A percentile compares a stretch with the other conserved stretches of the same genome.
These are phyloP conservation scores for Ascocoryne sarcoides DNA, from an alignment of 2,329 filamentous ascomycete genomes.

Conservation along the genomic window DNA sequence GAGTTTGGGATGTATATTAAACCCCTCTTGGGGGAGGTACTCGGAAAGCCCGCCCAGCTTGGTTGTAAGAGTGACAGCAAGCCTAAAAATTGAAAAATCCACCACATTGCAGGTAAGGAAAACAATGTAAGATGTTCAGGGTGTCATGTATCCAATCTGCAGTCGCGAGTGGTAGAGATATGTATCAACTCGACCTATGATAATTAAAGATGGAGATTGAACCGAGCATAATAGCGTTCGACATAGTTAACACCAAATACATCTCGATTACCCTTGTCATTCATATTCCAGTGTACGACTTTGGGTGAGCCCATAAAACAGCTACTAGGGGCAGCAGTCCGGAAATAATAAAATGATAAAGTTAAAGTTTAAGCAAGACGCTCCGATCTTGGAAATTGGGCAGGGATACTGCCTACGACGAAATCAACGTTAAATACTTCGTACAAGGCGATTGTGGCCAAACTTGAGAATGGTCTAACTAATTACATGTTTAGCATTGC, in stretches of 20 bases:
- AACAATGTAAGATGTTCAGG: not conserved
- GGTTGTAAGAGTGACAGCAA: not conserved
- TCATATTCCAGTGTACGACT: not conserved
- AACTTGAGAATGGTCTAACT: not conserved
- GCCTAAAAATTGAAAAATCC: not conserved
- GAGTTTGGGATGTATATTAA: slow-evolving; percentile 52
- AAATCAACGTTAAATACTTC: no score
- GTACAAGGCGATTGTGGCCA: not conserved
- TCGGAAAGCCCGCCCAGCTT: not conserved
- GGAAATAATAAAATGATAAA: not conserved
- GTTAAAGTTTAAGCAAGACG: not conserved
- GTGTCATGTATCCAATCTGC: not conserved
- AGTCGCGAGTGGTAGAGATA: not conserved
- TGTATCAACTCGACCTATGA: not conserved
- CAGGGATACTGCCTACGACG: not conserved
- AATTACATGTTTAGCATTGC: not conserved
- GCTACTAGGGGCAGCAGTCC: not conserved
- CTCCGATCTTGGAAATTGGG: not conserved
- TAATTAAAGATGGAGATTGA: not conserved
- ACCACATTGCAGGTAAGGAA: not conserved
- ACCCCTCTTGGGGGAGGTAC: slow-evolving; percentile 53
- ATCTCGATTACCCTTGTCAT: not conserved
- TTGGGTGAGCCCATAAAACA: not conserved
- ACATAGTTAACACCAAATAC: not conserved
- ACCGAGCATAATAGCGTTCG: not conserved